A percentile compares a stretch with the other conserved stretches of the same genome.
Conservation (phyloP, 1,139 yeast species). For the Suhomyces maxii region DNA sequence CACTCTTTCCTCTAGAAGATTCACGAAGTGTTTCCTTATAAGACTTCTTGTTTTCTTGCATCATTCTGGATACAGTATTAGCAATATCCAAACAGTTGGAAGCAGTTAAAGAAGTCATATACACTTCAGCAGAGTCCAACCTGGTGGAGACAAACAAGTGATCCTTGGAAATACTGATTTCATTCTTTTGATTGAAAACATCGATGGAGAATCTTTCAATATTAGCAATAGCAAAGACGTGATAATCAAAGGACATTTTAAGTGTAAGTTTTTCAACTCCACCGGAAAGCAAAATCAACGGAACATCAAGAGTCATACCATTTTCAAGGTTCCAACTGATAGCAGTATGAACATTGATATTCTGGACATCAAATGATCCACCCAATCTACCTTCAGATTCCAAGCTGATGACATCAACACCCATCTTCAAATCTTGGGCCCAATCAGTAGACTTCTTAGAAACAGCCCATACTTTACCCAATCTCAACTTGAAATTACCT, state of each 20-base stretch:
- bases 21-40: slow-evolving; percentile 72
- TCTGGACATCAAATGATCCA: slow-evolving; percentile 55
- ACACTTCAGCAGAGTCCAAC: slow-evolving; percentile 59
- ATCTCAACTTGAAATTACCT: slow-evolving; percentile 57
- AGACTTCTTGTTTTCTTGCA: slow-evolving; percentile 69
- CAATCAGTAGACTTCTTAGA: slow-evolving; percentile 68
- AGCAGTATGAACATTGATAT: slow-evolving; percentile 60
- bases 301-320: slow-evolving; percentile 52
- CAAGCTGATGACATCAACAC: slow-evolving; percentile 54
- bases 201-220: slow-evolving; percentile 53
- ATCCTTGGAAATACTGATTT: slow-evolving; percentile 50
- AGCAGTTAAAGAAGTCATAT: slow-evolving; percentile 80
- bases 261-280: slow-evolving; percentile 57
- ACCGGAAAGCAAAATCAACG: slow-evolving; percentile 64
- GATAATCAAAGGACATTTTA: slow-evolving; percentile 78
- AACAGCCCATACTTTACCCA: slow-evolving; percentile 68
- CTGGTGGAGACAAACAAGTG: slow-evolving; percentile 58
- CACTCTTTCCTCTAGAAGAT: slow-evolving; percentile 30
- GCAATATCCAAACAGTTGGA: slow-evolving; percentile 78
- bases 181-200: slow-evolving; percentile 67
- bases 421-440: slow-evolving; percentile 70
- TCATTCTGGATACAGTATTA: slow-evolving; percentile 68
- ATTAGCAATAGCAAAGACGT: slow-evolving; percentile 69
- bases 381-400: slow-evolving; percentile 76
- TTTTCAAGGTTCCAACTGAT: slow-evolving; percentile 64